phyloP scores from a whole-genome alignment of 176 grass and related monocot genomes.

The Alloteropsis semialata region DNA sequence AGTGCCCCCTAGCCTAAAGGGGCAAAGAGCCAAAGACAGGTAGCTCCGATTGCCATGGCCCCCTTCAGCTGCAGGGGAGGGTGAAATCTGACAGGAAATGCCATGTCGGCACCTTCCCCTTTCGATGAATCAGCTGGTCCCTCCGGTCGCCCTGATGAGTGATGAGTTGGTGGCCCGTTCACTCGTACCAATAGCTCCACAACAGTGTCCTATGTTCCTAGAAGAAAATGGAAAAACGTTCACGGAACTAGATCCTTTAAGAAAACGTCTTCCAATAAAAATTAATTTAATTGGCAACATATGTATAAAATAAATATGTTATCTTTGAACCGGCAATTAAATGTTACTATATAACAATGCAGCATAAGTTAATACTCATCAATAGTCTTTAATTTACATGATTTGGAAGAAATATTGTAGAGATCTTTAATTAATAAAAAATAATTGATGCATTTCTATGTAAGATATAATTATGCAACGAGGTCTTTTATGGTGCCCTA shows the following conservation, averaged over 20 bases:
- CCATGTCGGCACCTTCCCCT: constrained; percentile 7
- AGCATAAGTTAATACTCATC: too few species aligned
- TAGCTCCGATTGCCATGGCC: not conserved
- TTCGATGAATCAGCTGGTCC: not conserved
- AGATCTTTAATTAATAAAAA: too few species aligned
- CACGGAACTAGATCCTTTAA: not conserved
- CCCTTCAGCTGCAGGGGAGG: not conserved
- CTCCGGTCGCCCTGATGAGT: not conserved
- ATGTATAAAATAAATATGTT: not conserved
- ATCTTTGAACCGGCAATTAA: not conserved
- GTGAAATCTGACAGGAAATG: constrained; percentile 14
- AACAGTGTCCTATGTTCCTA: not conserved
- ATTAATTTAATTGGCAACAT: not conserved
- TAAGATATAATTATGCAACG: too few species aligned
- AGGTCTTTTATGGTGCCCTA: too few species aligned
- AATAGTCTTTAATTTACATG: too few species aligned
- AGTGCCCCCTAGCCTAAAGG: not conserved
- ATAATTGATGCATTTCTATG: too few species aligned
- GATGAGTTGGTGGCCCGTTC: constrained; percentile 20
- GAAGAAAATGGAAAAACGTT: not conserved
- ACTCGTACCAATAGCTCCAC: not conserved
- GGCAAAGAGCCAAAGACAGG: not conserved
- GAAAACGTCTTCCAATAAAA: not conserved
- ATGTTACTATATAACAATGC: not conserved
- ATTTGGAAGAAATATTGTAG: not conserved